These are phyloP conservation scores for Bruguiera gymnorhiza DNA, from an alignment of 345 rosid genomes.

Conservation along the genomic window DNA sequence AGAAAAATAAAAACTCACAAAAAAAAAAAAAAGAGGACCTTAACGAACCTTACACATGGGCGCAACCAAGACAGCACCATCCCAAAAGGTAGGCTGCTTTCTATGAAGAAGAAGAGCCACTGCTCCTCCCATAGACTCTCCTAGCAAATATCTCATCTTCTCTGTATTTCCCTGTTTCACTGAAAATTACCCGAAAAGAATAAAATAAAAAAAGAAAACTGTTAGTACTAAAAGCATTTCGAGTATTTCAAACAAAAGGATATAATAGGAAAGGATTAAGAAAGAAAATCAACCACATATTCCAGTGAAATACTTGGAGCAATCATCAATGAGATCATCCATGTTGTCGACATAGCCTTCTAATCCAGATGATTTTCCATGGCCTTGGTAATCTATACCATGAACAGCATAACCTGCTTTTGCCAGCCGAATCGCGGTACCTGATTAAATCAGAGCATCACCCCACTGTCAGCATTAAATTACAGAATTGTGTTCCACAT, in stretches of 20 bases:
- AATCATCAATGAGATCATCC: conserved; percentile 54
- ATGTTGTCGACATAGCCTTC: conserved; percentile 43
- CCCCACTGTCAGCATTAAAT: too few species aligned
- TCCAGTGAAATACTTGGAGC: conserved; percentile 45
- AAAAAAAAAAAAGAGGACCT: background rate
- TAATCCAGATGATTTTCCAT: conserved; percentile 74
- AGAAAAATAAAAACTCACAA: background rate
- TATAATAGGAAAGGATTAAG: background rate
- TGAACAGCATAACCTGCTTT: conserved; percentile 59
- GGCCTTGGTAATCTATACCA: conserved; percentile 87
- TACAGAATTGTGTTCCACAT: too few species aligned
- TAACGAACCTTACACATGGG: conserved; percentile 82
- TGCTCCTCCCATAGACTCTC: conserved; percentile 96
- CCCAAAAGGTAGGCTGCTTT: conserved; percentile 64
- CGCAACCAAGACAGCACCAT: conserved; percentile 73
- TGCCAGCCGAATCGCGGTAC: conserved; percentile 60
- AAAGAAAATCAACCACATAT: conserved; percentile 44
- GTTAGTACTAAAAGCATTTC: background rate
- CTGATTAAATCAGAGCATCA: conserved; percentile 27
- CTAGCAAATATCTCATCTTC: conserved; percentile 65
- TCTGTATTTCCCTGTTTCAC: conserved; percentile 52
- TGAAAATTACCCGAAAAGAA: conserved; percentile 11
- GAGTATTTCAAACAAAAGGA: background rate
- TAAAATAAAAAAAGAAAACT: background rate
- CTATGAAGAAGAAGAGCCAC: conserved; percentile 57